Evolutionary conservation across 805 yeast genomes (phyloP).

Genomic region (Wickerhamiella occidentalis): DNA sequence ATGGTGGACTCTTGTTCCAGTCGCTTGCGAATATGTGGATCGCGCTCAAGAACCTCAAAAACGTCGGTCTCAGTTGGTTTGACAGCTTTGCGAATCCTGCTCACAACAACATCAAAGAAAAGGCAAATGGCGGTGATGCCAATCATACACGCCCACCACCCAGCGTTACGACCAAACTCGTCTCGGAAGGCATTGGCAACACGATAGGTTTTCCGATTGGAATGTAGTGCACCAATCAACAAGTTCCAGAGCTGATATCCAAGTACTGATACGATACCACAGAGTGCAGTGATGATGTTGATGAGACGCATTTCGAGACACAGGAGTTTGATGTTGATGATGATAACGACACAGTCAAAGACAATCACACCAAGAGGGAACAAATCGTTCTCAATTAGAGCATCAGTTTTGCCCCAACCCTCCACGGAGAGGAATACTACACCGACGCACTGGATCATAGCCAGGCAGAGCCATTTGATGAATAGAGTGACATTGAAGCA

Average conservation of each 20-base stretch:
- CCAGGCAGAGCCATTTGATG: slow-evolving; percentile 65
- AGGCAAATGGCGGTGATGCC: slow-evolving; percentile 47
- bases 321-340: slow-evolving; percentile 69
- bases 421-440: slow-evolving; percentile 55
- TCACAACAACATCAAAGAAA: slow-evolving; percentile 51
- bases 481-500: slow-evolving; percentile 64
- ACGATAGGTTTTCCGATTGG: slow-evolving; percentile 47
- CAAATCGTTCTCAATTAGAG: slow-evolving; percentile 59
- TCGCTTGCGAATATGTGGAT: slow-evolving; percentile 47
- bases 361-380: slow-evolving; percentile 71
- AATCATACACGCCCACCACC: slow-evolving; percentile 76
- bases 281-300: slow-evolving; percentile 53
- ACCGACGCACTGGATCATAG: slow-evolving; percentile 58
- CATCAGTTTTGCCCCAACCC: slow-evolving; percentile 53
- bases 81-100: slow-evolving; percentile 43
- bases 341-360: slow-evolving; percentile 57
- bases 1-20: slow-evolving; percentile 62
- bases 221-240: slow-evolving; percentile 58
- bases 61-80: slow-evolving; percentile 64
- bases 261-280: slow-evolving; percentile 56
- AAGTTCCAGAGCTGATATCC: slow-evolving; percentile 86
- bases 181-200: slow-evolving; percentile 56
- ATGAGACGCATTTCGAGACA: slow-evolving; percentile 65
- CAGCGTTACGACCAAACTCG: slow-evolving; percentile 65
- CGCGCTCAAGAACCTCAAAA: slow-evolving; percentile 67